Percentiles rank a stretch among this genome's conserved stretches.
Conservation (phyloP, 2,329 filamentous ascomycete genomes). For the Colletotrichum australisinense region DNA sequence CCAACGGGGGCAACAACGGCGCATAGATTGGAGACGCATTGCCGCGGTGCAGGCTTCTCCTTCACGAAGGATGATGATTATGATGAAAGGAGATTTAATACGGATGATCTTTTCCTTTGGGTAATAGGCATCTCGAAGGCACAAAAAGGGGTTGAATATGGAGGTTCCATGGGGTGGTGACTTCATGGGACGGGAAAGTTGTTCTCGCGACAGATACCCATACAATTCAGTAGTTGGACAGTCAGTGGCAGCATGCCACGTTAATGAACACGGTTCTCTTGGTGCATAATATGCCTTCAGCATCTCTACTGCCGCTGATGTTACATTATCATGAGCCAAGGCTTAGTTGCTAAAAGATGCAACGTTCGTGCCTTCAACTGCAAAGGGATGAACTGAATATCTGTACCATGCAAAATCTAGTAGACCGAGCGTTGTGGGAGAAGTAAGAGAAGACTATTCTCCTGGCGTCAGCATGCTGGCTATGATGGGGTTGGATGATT, state of each 20-base stretch:
- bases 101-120: not conserved
- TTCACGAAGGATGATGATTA: constrained; percentile 6
- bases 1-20: constrained; percentile 9
- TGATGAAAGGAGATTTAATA: constrained; percentile 14
- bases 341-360: not conserved
- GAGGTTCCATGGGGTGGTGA: not conserved
- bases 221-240: not conserved
- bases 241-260: not conserved
- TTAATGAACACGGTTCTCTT: not conserved
- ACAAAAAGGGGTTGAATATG: not conserved
- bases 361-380: too few species aligned
- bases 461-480: too few species aligned
- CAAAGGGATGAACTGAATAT: too few species aligned
- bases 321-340: not conserved
- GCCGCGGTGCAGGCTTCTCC: not conserved
- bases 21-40: not conserved
- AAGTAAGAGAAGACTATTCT: not conserved
- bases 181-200: not conserved
- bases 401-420: too few species aligned
- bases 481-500: too few species aligned
- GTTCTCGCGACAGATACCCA: constrained; percentile 8
- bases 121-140: not conserved
- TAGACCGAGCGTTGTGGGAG: too few species aligned
- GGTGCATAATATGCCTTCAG: not conserved
- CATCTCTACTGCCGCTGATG: not conserved